Conservation (phyloP, 805 yeast genomes). For the Cyberlindnera galapagoensis region DNA sequence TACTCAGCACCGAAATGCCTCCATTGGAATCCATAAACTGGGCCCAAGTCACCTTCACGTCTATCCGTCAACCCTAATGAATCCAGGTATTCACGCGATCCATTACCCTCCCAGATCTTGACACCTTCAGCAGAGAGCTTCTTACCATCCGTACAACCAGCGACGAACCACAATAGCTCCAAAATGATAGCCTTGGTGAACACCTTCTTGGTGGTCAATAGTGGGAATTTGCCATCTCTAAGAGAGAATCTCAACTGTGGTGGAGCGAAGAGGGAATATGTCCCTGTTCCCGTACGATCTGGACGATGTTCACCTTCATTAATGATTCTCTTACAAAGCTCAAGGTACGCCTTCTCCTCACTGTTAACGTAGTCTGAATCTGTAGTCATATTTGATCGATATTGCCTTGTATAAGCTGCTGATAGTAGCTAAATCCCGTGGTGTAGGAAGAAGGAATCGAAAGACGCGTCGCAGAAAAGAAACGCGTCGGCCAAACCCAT, state of each 20-base stretch:
- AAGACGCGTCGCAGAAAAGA: too few relatives aligned
- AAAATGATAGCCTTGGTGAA: constrained; percentile 84
- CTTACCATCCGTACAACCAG: constrained; percentile 86
- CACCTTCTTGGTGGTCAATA: constrained; percentile 88
- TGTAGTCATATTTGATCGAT: too few relatives aligned
- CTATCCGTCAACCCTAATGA: constrained; percentile 72
- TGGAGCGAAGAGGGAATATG: constrained; percentile 86
- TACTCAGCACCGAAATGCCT: constrained; percentile 97
- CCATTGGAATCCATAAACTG: constrained; percentile 99
- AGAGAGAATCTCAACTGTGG: constrained; percentile 86
- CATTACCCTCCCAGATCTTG: constrained; percentile 99
- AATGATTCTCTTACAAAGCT: constrained; percentile 70
- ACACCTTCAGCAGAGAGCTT: constrained; percentile 75
- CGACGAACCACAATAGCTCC: constrained; percentile 89
- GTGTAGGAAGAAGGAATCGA: too few relatives aligned
- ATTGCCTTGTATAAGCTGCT: too few relatives aligned
- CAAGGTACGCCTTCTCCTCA: constrained; percentile 84
- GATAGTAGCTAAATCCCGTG: too few relatives aligned
- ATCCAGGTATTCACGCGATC: constrained; percentile 86
- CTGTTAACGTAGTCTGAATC: constrained; percentile 7
- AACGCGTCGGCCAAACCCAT: too few relatives aligned
- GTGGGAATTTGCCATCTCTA: constrained; percentile 68
- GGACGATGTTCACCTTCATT: constrained; percentile 85
- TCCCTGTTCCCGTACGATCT: constrained; percentile 98
- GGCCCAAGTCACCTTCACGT: constrained; percentile 93